phyloP scores from a whole-genome alignment of 805 yeast species.

The Nakazawaea peltata region DNA sequence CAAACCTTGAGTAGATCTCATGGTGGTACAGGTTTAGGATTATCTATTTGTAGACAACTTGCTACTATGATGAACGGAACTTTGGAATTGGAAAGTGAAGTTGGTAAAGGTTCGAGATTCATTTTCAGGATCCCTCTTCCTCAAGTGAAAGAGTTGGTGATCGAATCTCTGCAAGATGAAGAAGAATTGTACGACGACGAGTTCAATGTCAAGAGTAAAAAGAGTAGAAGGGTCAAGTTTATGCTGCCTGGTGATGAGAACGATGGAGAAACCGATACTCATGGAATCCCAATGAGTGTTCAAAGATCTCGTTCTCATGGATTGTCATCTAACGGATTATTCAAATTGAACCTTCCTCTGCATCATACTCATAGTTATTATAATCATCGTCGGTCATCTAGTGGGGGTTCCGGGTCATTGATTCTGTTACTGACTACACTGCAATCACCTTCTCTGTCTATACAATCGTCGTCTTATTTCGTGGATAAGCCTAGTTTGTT shows the following conservation, averaged over 20 bases:
- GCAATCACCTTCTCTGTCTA: conserved; percentile 7
- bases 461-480: conserved; percentile 16
- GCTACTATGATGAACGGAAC: conserved; percentile 90
- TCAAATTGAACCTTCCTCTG: neutral
- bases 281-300: neutral
- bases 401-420: too few relatives aligned
- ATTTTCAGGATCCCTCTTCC: conserved; percentile 71
- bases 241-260: conserved; percentile 12
- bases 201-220: conserved; percentile 47
- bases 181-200: conserved; percentile 53
- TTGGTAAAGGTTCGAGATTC: conserved; percentile 82
- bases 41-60: conserved; percentile 81
- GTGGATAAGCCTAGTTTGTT: conserved; percentile 34
- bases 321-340: neutral
- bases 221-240: conserved; percentile 43
- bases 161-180: conserved; percentile 19
- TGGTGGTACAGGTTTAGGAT: conserved; percentile 95
- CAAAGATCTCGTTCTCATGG: neutral
- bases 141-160: conserved; percentile 49
- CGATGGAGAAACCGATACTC: neutral
- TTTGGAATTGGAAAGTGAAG: conserved; percentile 59
- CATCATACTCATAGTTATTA: neutral
- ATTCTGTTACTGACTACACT: neutral
- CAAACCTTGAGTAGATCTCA: conserved; percentile 84
- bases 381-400: neutral